phyloP scores from a whole-genome alignment of 306 rosid genomes.

The Crotalaria pallida region DNA sequence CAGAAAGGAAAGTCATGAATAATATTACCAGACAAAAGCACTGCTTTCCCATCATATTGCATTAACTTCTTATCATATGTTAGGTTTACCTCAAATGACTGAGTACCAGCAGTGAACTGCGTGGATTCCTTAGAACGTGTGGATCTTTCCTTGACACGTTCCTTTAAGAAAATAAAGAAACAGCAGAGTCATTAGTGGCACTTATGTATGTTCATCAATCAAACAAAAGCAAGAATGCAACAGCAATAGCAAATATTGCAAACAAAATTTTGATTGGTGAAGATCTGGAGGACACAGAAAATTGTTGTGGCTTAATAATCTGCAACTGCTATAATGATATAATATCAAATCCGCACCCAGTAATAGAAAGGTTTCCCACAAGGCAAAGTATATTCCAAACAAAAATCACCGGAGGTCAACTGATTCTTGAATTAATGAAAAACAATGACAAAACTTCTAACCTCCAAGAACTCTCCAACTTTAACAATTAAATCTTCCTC shows the following conservation, averaged over 20 bases:
- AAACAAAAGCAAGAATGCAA: slow-evolving; percentile 18
- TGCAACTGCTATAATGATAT: slow-evolving; percentile 16
- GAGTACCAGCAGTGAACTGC: slow-evolving; percentile 40
- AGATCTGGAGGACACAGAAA: neutral
- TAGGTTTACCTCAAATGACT: slow-evolving; percentile 50
- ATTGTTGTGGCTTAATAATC: slow-evolving; percentile 5
- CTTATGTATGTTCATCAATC: slow-evolving; percentile 4
- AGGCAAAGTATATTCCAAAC: slow-evolving; percentile 4
- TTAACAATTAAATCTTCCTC: slow-evolving; percentile 83
- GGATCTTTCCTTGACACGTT: slow-evolving; percentile 81
- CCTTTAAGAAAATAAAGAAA: slow-evolving; percentile 39
- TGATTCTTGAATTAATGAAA: neutral
- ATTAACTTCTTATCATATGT: slow-evolving; percentile 15
- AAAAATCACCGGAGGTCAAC: neutral
- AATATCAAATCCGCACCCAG: slow-evolving; percentile 17
- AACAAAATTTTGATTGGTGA: slow-evolving; percentile 4
- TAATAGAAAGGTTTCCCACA: neutral
- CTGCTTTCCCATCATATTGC: neutral
- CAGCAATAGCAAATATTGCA: slow-evolving; percentile 3
- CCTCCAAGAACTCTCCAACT: slow-evolving; percentile 94
- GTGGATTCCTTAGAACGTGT: slow-evolving; percentile 41
- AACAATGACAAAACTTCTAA: slow-evolving; percentile 31
- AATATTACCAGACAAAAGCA: slow-evolving; percentile 1
- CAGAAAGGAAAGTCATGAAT: slow-evolving; percentile 12
- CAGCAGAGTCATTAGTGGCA: neutral